Conservation (phyloP, 163 green algal species). For the Scenedesmus sp. region DNA sequence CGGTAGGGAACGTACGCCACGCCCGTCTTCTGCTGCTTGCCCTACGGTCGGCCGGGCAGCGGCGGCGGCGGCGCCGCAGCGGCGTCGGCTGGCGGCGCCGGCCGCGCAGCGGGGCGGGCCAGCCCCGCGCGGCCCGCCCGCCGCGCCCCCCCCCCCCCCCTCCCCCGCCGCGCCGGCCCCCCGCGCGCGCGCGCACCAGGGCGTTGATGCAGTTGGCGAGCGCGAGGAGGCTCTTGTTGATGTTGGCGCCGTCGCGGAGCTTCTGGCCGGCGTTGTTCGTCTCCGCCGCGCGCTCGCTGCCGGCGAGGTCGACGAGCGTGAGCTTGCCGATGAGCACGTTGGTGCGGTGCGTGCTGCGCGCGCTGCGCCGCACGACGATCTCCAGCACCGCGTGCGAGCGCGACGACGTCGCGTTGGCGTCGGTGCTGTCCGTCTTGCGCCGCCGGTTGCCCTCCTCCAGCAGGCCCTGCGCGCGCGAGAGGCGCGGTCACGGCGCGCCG, state of each 20-base stretch:
- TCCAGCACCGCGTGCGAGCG: constrained; percentile 85
- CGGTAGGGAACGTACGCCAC: constrained; percentile 82
- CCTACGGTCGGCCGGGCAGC: too few species aligned
- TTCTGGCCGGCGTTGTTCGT: constrained; percentile 88
- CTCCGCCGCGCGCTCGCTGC: constrained; percentile 70
- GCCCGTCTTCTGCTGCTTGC: constrained; percentile 73
- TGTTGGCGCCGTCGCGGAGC: constrained; percentile 89
- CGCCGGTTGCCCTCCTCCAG: constrained; percentile 82
- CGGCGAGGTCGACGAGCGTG: constrained; percentile 86
- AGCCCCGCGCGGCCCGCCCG: too few species aligned
- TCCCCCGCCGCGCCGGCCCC: too few species aligned
- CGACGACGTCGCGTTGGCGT: constrained; percentile 79
- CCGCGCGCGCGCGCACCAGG: too few species aligned
- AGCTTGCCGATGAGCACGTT: constrained; percentile 79
- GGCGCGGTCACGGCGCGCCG: too few species aligned
- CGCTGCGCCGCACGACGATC: constrained; percentile 67
- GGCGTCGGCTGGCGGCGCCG: too few species aligned
- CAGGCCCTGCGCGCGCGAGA: constrained; percentile 41
- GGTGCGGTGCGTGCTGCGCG: constrained; percentile 61
- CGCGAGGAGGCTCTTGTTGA: constrained; percentile 84
- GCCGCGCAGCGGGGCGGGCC: too few species aligned
- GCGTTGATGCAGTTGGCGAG: constrained; percentile 95
- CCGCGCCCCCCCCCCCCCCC: too few species aligned
- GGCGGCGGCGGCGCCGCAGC: too few species aligned
- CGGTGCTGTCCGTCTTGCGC: constrained; percentile 86